Evolutionary conservation across 345 rosid genomes (phyloP), one percentile per base, ranked within the genome.

Genomic region (Brassica rapa): DNA sequence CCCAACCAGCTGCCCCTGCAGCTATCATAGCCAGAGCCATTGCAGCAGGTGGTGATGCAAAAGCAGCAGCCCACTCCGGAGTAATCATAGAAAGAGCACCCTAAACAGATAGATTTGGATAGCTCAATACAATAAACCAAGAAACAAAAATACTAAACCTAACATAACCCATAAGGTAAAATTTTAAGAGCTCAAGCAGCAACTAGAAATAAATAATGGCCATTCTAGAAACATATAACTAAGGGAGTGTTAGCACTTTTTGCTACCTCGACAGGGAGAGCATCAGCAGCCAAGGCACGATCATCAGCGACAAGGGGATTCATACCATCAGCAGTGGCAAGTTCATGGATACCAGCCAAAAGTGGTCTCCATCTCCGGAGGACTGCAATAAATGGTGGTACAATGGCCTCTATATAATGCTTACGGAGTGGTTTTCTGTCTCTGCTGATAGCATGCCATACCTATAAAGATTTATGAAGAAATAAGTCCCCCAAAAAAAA

Each of bases 21-120:
- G 99, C 97, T 85, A 96, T 96, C 98, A 96, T 96, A 60, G 99
- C 97, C 86, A 96, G 84, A 27, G 99, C 98, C 99, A 96, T 89
- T 66, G 99, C 94, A 83, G 99, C 96, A 71, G 99, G 99, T 60
- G 99, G 99, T 72, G 99, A 96, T 33, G 98, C 99, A 88, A 96
- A 96, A 72, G 99, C 98, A 85, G 98, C 97, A 64, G 96, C 98
- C 99, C 99, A 96, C 78, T 88, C 82, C 27, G 97, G 94, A 83
- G 98, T 93, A 68, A 90, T 85, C 97, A 96, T 93, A 56, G 92
- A 87, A 81, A 91, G 89, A 82, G 98, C 98, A 76, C 96, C 97
- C 99, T 96, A 85, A 72, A 68, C 37, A 24, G 67, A 76, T 51
- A 30, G 6, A 67, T 46, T 73, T 43, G 61, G 23, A 49, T 49